phyloP scores from a whole-genome alignment of 2,329 filamentous ascomycete genomes.

The Cadophora malorum region DNA sequence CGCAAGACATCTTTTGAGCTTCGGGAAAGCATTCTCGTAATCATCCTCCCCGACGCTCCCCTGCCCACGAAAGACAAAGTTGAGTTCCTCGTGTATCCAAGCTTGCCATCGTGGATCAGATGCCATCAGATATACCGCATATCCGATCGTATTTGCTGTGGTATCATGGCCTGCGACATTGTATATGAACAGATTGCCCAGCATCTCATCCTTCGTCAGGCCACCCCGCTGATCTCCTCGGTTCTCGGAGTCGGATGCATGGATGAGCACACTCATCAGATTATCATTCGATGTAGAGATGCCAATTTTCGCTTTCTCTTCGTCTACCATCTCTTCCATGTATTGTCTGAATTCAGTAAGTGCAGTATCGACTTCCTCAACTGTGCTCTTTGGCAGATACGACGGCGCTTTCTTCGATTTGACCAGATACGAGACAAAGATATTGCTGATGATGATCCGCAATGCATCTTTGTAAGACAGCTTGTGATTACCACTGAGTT shows the following conservation, averaged over 20 bases:
- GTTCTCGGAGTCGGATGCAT: conserved; percentile 37
- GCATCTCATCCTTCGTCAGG: conserved; percentile 46
- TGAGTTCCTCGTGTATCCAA: conserved; percentile 38
- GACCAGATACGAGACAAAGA: conserved; percentile 30
- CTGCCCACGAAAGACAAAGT: conserved; percentile 37
- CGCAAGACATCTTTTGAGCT: conserved; percentile 50
- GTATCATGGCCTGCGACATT: conserved; percentile 46
- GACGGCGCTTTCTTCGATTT: conserved; percentile 8
- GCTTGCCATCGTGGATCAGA: conserved; percentile 31
- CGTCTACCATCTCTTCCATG: conserved; percentile 33
- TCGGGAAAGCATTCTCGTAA: conserved; percentile 49
- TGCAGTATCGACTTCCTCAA: conserved; percentile 21
- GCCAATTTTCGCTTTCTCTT: conserved; percentile 33
- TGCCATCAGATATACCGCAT: conserved; percentile 40
- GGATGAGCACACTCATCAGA: conserved; percentile 45
- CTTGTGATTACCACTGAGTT: conserved; percentile 30
- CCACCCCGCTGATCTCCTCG: conserved; percentile 32
- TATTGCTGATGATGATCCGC: conserved; percentile 27
- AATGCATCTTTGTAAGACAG: conserved; percentile 31
- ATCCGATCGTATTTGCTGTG: conserved; percentile 42
- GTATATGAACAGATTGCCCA: conserved; percentile 45
- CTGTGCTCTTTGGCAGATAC: conserved; percentile 9
- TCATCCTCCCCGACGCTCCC: conserved; percentile 43
- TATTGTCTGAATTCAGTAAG: conserved; percentile 30
- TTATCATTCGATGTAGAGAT: conserved; percentile 40